Percentiles rank a stretch among this genome's conserved stretches.
Evolutionary conservation across 495 filamentous ascomycete genomes (phyloP).

Genomic region (Gamarada debralockiae): DNA sequence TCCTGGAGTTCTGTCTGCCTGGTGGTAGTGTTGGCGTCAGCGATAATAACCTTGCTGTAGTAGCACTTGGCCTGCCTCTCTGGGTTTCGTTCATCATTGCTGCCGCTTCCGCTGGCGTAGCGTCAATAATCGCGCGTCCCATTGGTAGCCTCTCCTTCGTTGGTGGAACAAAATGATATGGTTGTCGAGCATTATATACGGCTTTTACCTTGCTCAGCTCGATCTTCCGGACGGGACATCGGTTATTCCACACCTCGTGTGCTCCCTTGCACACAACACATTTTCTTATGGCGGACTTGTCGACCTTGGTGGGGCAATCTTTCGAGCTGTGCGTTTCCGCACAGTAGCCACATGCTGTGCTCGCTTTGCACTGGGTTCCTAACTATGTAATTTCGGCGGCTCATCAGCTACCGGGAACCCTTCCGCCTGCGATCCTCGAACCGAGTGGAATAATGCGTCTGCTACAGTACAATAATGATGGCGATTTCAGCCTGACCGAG

Average conservation of each 20-base stretch:
- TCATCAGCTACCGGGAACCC: no score
- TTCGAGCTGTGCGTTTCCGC: conserved; percentile 14
- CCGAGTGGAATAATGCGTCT: no score
- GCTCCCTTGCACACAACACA: conserved; percentile 13
- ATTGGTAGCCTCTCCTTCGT: no score
- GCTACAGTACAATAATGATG: no score
- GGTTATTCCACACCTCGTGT: conserved; percentile 19
- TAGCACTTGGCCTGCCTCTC: conserved; percentile 1
- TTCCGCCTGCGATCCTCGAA: no score
- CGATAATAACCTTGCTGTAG: background rate
- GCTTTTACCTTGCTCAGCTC: conserved; percentile 14
- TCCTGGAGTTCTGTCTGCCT: conserved; percentile 9
- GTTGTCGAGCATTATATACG: conserved; percentile 9
- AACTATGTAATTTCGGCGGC: no score
- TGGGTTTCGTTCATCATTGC: no score
- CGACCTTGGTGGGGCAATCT: conserved; percentile 13
- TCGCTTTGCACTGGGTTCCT: conserved; percentile 19
- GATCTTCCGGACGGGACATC: conserved; percentile 9
- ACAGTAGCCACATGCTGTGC: conserved; percentile 18
- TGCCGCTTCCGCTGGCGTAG: no score
- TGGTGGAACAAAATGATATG: conserved; percentile 13
- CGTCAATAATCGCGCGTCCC: no score
- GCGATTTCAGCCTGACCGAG: no score
- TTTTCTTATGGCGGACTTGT: conserved; percentile 4
- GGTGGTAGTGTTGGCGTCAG: conserved; percentile 1